phyloP scores from a whole-genome alignment of 2,329 filamentous ascomycete species.

The Tolypocladium tundrense region DNA sequence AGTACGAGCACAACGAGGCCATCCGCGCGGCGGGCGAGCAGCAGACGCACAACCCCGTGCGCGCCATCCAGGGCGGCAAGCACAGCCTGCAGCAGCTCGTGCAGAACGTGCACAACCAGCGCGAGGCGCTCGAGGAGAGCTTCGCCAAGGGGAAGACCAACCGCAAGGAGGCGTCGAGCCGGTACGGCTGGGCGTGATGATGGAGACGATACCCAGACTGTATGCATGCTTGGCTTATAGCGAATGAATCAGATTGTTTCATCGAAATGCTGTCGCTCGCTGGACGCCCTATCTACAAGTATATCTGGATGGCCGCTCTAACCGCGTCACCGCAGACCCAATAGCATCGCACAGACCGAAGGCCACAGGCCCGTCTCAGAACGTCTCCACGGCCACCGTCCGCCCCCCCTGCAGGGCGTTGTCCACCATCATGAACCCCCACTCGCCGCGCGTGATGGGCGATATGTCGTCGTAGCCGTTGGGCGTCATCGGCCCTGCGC shows the following conservation, averaged over 20 bases:
- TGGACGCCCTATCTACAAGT: not conserved
- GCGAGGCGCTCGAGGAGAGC: slow-evolving; percentile 82
- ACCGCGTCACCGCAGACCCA: not conserved
- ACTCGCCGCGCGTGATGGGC: slow-evolving; percentile 51
- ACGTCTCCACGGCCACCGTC: slow-evolving; percentile 43
- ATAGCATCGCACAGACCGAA: not conserved
- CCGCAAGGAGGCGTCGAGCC: slow-evolving; percentile 68
- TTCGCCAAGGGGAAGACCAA: slow-evolving; percentile 75
- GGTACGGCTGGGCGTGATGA: slow-evolving; percentile 61
- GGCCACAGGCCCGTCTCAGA: slow-evolving; percentile 17
- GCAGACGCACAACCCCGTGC: slow-evolving; percentile 71
- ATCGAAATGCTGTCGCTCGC: not conserved
- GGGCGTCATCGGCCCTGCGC: slow-evolving; percentile 42
- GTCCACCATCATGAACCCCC: slow-evolving; percentile 49
- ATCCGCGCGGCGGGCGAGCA: slow-evolving; percentile 60
- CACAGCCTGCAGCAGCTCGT: slow-evolving; percentile 84
- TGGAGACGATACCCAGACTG: not conserved
- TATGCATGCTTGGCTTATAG: not conserved
- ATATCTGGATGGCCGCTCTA: not conserved
- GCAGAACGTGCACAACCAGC: slow-evolving; percentile 69
- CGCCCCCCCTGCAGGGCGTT: slow-evolving; percentile 30
- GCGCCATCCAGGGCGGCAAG: slow-evolving; percentile 72
- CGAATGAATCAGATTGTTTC: not conserved
- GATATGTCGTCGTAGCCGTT: slow-evolving; percentile 53
- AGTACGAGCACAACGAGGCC: slow-evolving; percentile 78